A percentile compares a stretch with the other conserved stretches of the same genome.
phyloP scores from a whole-genome alignment of 148 eudicot species.

The Camellia granthamiana region DNA sequence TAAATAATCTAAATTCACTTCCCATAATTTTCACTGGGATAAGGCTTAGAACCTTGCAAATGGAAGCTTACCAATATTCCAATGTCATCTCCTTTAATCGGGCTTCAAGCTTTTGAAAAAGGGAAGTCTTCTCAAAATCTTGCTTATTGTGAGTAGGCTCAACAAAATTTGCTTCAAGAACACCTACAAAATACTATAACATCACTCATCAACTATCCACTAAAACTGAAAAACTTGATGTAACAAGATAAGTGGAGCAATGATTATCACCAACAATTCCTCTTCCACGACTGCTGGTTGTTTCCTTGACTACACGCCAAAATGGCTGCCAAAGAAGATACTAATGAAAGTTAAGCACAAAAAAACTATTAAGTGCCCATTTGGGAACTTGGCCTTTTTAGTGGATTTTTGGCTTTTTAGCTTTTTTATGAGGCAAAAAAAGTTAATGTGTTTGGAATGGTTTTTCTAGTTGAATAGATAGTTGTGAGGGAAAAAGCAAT shows the following conservation, averaged over 20 bases:
- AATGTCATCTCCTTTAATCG: constrained; percentile 57
- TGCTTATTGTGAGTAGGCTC: constrained; percentile 64
- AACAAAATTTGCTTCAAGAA: constrained; percentile 56
- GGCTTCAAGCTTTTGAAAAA: constrained; percentile 60
- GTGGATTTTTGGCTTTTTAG: too few relatives aligned
- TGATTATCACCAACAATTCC: constrained; percentile 57
- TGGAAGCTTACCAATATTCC: constrained; percentile 56
- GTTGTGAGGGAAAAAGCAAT: too few relatives aligned
- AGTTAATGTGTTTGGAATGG: too few relatives aligned
- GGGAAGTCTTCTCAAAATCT: constrained; percentile 64
- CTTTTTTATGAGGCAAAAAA: too few relatives aligned
- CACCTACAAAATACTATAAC: constrained; percentile 27
- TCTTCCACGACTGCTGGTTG: constrained; percentile 33
- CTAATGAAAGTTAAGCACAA: constrained; percentile 6
- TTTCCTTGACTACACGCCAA: constrained; percentile 41
- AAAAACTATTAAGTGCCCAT: too few relatives aligned
- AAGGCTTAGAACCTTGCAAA: neutral
- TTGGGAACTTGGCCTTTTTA: too few relatives aligned
- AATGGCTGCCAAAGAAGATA: constrained; percentile 49
- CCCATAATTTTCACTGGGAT: neutral
- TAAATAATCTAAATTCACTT: neutral
- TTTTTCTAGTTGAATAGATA: too few relatives aligned
- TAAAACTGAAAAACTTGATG: neutral
- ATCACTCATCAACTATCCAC: constrained; percentile 1
- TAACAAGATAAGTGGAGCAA: neutral